These are phyloP conservation scores for Coemansia interrupta DNA, from an alignment of 192 early-diverging fungal genomes.

Conservation along the genomic window DNA sequence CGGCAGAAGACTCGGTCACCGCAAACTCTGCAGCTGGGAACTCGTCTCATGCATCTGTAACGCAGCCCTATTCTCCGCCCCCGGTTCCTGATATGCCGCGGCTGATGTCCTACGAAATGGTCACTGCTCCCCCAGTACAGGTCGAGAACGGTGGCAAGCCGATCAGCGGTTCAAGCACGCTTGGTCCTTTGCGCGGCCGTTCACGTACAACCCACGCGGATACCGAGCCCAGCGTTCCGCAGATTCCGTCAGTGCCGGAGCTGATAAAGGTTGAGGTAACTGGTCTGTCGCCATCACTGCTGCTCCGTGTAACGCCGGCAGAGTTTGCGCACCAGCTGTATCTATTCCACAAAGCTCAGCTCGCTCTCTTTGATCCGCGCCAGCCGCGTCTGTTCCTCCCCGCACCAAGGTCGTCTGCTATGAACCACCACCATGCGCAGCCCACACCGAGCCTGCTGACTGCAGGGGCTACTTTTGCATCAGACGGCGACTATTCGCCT, in stretches of 20 bases:
- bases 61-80: neutral
- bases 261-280: slow-evolving; percentile 54
- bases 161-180: slow-evolving; percentile 3
- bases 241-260: slow-evolving; percentile 47
- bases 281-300: slow-evolving; percentile 61
- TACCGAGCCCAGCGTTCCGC: slow-evolving; percentile 26
- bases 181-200: slow-evolving; percentile 32
- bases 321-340: slow-evolving; percentile 70
- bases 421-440: neutral
- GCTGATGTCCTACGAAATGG: slow-evolving; percentile 33
- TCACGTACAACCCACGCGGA: slow-evolving; percentile 47
- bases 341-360: slow-evolving; percentile 58
- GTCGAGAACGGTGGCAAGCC: slow-evolving; percentile 14
- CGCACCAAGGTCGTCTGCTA: slow-evolving; percentile 3
- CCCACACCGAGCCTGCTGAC: slow-evolving; percentile 31
- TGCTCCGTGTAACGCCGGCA: slow-evolving; percentile 57
- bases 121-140: slow-evolving; percentile 13
- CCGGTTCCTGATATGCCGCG: slow-evolving; percentile 9
- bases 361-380: slow-evolving; percentile 36
- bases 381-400: slow-evolving; percentile 37
- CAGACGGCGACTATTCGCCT: slow-evolving; percentile 5
- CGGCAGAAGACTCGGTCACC: neutral
- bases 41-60: neutral
- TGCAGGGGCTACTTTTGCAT: slow-evolving; percentile 6
- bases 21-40: neutral